Evolutionary conservation across 768 basidiomycete genomes (phyloP).

Genomic region (Hericium alpestre): DNA sequence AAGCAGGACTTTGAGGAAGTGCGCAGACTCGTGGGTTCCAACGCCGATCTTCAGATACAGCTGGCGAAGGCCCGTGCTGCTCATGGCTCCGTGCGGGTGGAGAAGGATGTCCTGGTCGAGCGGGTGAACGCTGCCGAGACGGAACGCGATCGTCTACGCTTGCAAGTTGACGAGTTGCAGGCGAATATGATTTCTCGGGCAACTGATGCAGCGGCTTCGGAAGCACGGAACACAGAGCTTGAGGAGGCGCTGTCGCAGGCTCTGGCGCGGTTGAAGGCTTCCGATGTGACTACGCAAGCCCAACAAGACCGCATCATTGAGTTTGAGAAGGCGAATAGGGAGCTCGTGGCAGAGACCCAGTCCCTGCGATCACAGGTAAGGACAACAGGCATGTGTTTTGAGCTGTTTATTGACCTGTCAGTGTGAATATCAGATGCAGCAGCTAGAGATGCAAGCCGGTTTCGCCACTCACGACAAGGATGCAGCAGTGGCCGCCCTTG

Average conservation of each 20-base stretch:
- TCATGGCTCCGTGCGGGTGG: constrained; percentile 69
- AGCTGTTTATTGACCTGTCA: constrained; percentile 6
- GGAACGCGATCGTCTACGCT: constrained; percentile 53
- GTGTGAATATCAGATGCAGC: constrained; percentile 36
- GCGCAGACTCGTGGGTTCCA: constrained; percentile 38
- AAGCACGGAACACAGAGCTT: constrained; percentile 45
- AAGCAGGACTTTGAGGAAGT: constrained; percentile 64
- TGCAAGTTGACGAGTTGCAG: constrained; percentile 47
- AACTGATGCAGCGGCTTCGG: constrained; percentile 36
- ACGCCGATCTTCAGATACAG: constrained; percentile 62
- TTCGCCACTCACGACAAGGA: constrained; percentile 59
- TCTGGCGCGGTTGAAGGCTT: constrained; percentile 56
- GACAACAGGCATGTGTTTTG: constrained; percentile 5
- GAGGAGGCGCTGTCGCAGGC: constrained; percentile 70
- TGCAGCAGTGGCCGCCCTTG: constrained; percentile 36
- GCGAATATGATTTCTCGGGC: constrained; percentile 29
- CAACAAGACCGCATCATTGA: constrained; percentile 50
- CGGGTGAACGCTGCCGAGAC: constrained; percentile 48
- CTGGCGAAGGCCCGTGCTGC: constrained; percentile 67
- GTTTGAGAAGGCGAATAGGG: constrained; percentile 51
- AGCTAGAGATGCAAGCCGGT: constrained; percentile 47
- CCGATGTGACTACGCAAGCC: constrained; percentile 56
- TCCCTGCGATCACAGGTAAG: constrained; percentile 50
- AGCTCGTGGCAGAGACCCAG: constrained; percentile 46
- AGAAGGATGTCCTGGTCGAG: constrained; percentile 65